These are phyloP conservation scores for Geum urbanum DNA, from an alignment of 306 rosid species.

Conservation along the genomic window DNA sequence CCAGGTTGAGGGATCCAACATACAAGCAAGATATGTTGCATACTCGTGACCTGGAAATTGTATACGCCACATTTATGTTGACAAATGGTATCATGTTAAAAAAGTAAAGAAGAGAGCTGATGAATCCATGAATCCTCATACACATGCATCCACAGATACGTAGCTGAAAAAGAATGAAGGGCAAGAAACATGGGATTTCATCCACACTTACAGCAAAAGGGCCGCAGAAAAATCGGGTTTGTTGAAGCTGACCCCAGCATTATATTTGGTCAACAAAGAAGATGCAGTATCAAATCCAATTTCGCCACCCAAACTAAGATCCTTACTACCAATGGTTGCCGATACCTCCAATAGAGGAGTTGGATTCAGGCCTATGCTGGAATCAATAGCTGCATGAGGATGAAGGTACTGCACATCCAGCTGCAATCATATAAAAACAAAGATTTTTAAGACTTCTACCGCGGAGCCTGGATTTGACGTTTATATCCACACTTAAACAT, in stretches of 20 bases:
- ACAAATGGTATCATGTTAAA: not conserved
- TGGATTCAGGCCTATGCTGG: constrained; percentile 88
- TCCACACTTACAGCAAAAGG: constrained; percentile 61
- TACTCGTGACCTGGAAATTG: not conserved
- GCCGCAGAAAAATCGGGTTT: constrained; percentile 72
- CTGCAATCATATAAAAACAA: constrained; percentile 38
- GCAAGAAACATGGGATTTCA: constrained; percentile 14
- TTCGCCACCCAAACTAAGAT: constrained; percentile 80
- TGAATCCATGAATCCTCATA: not conserved
- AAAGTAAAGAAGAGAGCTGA: not conserved
- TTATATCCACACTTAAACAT: not conserved
- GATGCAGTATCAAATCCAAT: constrained; percentile 85
- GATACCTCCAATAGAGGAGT: constrained; percentile 77
- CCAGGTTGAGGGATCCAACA: not conserved
- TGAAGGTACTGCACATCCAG: constrained; percentile 79
- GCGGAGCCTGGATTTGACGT: not conserved
- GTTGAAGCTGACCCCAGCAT: constrained; percentile 77
- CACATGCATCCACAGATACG: not conserved
- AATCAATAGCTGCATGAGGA: constrained; percentile 81
- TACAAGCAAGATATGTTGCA: not conserved
- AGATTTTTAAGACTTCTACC: constrained; percentile 23
- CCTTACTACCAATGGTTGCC: constrained; percentile 75
- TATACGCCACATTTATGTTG: not conserved
- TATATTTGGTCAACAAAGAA: constrained; percentile 79
- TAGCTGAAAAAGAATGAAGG: not conserved